These are phyloP conservation scores for Kwoniella mangroviensis DNA, from an alignment of 768 basidiomycete species.

Conservation along the genomic window DNA sequence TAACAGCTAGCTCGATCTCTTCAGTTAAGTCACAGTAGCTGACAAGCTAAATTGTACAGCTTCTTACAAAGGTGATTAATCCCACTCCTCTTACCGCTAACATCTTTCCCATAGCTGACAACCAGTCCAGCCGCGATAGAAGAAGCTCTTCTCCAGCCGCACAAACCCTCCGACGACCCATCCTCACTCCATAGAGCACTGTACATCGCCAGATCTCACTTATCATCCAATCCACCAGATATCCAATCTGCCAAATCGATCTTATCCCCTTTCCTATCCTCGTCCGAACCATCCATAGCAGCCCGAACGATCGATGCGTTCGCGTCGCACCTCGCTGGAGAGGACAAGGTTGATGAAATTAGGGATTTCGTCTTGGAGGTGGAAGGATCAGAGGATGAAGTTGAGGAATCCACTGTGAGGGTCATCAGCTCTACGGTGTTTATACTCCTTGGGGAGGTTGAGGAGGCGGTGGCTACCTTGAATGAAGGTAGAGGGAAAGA, in stretches of 20 bases:
- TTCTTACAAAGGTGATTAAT: slow-evolving; percentile 49
- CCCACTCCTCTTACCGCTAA: not conserved
- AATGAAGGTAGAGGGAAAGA: slow-evolving; percentile 69
- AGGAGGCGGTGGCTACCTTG: slow-evolving; percentile 90
- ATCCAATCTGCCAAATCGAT: slow-evolving; percentile 26
- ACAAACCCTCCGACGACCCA: slow-evolving; percentile 32
- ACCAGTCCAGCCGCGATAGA: slow-evolving; percentile 46
- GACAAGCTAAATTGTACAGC: slow-evolving; percentile 25
- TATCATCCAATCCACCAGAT: slow-evolving; percentile 45
- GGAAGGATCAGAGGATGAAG: slow-evolving; percentile 73
- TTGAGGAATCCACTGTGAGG: slow-evolving; percentile 75
- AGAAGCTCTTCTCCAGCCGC: slow-evolving; percentile 48
- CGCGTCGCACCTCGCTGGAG: slow-evolving; percentile 68
- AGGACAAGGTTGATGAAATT: slow-evolving; percentile 70
- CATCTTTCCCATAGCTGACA: not conserved
- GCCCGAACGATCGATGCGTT: slow-evolving; percentile 68
- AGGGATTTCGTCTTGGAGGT: slow-evolving; percentile 85
- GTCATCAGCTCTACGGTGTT: slow-evolving; percentile 88
- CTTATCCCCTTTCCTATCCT: slow-evolving; percentile 34
- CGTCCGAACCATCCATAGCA: slow-evolving; percentile 31
- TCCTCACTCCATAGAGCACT: slow-evolving; percentile 46
- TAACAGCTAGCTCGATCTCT: too few species aligned
- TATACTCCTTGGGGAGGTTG: slow-evolving; percentile 77
- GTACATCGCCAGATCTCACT: slow-evolving; percentile 56
- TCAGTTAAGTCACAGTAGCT: too few species aligned